Evolutionary conservation across 73 alveolate genomes (phyloP), one percentile per base, ranked within the genome.

Genomic region (Paramecium caudatum): DNA sequence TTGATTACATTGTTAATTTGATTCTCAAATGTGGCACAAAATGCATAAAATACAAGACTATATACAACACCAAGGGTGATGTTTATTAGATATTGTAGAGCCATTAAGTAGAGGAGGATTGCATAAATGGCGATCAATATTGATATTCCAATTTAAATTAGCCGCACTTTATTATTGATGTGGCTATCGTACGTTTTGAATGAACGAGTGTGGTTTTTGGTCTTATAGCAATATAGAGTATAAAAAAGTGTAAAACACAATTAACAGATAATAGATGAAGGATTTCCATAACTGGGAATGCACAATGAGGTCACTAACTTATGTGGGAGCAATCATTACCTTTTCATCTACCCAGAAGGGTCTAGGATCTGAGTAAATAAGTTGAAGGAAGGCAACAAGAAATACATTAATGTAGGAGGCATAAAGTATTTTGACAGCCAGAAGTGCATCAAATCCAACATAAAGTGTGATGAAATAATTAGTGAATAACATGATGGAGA

Each of bases 361-460:
- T 74, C 88, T 74, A 1, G 88, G 70, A 74, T 74, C 65, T 37
- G 88, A 74, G 32, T 74, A 74, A 15, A 74, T 17, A 30, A 74
- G 41, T 37, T 74, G 30, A 16, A 41, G 21, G 9, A 37, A 74
- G 16, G 45, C 46, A 21, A 74, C 34, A 36, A 74, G 16, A 17
- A 74, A 74, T 1, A 39, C 45, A 36, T 30, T 39, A 13, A 74
- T 19, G n/a, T 74, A 69, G 3, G 86, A 69, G 12, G 45, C 30
- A 21, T 74, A 74, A 8, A 74, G 6, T 15, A 74, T 74, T 37
- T 74, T 74, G 17, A 74, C 65, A 43, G 69, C 69, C 1, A 74
- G 16, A 37, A 41, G 41, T 74, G 88, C 88, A 70, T 70, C 87
- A 43, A 70, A 70, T 43, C 87, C 87, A 39, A 70, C 87, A 70